Evolutionary conservation across 2,329 filamentous ascomycete genomes (phyloP), one percentile per base, ranked within the genome.

Genomic region (Claviceps pazoutovae): DNA sequence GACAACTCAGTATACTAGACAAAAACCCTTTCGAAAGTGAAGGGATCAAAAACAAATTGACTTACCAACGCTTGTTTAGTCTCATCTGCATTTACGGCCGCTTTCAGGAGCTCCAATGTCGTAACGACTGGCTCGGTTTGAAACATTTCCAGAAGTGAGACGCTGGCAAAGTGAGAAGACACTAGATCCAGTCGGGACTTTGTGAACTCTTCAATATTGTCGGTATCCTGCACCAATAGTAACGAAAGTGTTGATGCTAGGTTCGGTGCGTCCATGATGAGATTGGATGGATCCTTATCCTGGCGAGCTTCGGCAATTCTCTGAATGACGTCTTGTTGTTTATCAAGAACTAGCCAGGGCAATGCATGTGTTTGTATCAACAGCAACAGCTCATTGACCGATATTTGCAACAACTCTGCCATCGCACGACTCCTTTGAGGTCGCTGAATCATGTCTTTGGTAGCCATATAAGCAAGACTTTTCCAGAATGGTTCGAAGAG

Each of bases 401-500:
- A 84, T 61, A 88, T 83, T 49, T 83, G 82, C 39, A 96, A 74
- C 34, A 97, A 68, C 56, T 95, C 88, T 23, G 89, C 88, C 48
- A 97, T 75, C 45, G 85, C 76, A 51, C 86, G 82, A 46, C 83
- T 84, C 61, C 90, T 85, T 59, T 93, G 87, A n/a, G 93, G 91
- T 46, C 84, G 80, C 47, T 79, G 75, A 21, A 84, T 75, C 55
- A 97, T 76, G 59, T 95, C 88, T 63, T 89, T 91, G 30, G 93
- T 84, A 2, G 88, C 83, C 48, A 83, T 78, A 54, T 91, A 84
- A 0, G 88, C 90, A 45, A 98, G 74, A 34, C 79, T 91, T 57
- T 82, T 80, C 90, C 91, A 97, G 65, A 89, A 97, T 0, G 91
- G 89, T 51, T 83, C 81, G 52, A 97, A 83, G 0, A 98, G 71